phyloP scores from a whole-genome alignment of 495 filamentous ascomycete genomes.

The Penicillium subrubescens region DNA sequence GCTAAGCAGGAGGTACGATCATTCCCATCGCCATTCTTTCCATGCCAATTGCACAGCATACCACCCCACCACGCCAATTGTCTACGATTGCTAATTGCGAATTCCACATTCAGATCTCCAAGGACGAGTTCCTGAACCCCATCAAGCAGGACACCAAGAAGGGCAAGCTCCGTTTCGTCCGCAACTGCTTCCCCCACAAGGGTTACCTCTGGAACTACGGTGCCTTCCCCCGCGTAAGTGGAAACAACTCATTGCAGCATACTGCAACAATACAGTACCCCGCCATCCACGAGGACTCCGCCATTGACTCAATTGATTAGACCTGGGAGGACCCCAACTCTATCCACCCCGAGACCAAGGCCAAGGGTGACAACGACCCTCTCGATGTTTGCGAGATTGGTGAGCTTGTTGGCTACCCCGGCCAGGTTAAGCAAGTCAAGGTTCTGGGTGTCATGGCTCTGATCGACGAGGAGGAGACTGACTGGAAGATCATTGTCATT shows the following conservation, averaged over 20 bases:
- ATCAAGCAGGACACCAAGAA: constrained; percentile 76
- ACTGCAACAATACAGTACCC: not conserved
- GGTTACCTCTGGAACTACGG: constrained; percentile 99
- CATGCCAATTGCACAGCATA: not conserved
- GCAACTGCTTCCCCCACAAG: constrained; percentile 99
- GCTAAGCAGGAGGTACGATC: constrained; percentile 91
- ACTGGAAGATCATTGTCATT: constrained; percentile 99
- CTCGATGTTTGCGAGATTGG: constrained; percentile 99
- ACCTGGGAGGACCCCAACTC: constrained; percentile 99
- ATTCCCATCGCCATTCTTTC: not conserved
- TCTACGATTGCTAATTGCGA: constrained; percentile 21
- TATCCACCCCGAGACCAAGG: constrained; percentile 98
- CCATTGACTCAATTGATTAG: constrained; percentile 45
- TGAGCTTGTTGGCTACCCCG: constrained; percentile 91
- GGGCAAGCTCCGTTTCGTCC: constrained; percentile 81
- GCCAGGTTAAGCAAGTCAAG: constrained; percentile 99
- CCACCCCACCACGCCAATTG: not conserved
- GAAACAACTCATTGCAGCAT: not conserved
- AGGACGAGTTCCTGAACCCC: constrained; percentile 95
- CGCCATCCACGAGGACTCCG: not conserved
- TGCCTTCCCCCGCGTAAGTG: constrained; percentile 90
- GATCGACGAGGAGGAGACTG: constrained; percentile 98
- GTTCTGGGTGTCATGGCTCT: constrained; percentile 99
- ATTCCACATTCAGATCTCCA: constrained; percentile 70
- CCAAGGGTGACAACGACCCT: constrained; percentile 99